Base-by-base conservation (phyloP, 305 asterid genomes). In the Plantago rigida region DNA sequence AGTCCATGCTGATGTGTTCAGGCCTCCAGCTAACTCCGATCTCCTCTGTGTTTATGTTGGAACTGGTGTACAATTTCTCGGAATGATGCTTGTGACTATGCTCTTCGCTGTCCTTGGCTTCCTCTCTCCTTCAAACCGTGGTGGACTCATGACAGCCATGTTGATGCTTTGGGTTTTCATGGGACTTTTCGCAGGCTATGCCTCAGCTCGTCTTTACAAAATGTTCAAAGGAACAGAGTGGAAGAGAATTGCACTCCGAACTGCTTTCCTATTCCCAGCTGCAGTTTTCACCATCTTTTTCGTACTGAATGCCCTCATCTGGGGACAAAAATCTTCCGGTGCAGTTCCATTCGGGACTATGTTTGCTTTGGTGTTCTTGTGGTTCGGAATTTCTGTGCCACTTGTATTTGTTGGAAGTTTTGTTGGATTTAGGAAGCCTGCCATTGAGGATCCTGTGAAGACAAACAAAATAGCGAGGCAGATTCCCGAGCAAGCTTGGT, bases 251-350 rank as follows among this genome's bases (percentile, higher is more conserved):
- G 94, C 90, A 11, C 78, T 81, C 13, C 77, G 82, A 65, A 85
- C 90, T 0, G 87, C 94, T 0, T 71, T 81, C 63, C 64, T 81
- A 41, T 85, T 85, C 60, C 94, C 94, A 8, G 87, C 77, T 5
- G 70, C 77, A 4, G 87, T 79, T 13, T 81, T 82, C 56, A 69
- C 31, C 73, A 22, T 85, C 68, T 85, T 85, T 70, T 82, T 85
- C 26, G 68, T 85, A 28, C 79, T 85, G 29, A 85, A 85, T 50
- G 84, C 87, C 36, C 83, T 85, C 64, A 85, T 85, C 53, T 85
- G 94, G 94, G 94, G 89, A 10, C 82, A 85, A 76, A 82, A 83
- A 71, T 85, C 94, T 13, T 85, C 94, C 0, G 94, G 89, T 19
- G 89, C 94, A 4, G 87, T 84, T 42, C 93, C 89, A 1, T 80